Conservation (phyloP, 441 rosid species). For the California macrophylla region DNA sequence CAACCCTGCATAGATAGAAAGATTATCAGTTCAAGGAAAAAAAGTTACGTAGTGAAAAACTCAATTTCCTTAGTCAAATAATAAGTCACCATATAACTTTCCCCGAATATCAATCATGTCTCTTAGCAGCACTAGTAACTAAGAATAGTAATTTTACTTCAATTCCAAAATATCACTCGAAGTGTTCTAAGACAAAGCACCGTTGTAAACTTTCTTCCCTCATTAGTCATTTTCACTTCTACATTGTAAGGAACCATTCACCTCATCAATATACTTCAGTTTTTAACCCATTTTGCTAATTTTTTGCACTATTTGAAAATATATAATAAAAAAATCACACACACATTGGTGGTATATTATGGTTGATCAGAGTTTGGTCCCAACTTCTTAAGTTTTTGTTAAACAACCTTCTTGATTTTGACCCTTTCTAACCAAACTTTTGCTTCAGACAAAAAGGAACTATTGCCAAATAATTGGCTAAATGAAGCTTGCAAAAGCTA, state of each 20-base stretch:
- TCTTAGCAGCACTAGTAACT: not conserved
- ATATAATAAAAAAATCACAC: not conserved
- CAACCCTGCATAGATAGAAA: conserved; percentile 51
- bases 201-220: not conserved
- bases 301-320: not conserved
- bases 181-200: too few species aligned
- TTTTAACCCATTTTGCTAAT: too few species aligned
- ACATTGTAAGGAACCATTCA: not conserved
- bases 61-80: not conserved
- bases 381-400: too few species aligned
- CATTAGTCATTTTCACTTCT: too few species aligned
- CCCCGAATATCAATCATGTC: too few species aligned
- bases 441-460: too few species aligned
- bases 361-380: too few species aligned
- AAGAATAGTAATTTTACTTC: not conserved
- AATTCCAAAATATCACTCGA: too few species aligned
- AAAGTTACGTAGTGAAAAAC: not conserved
- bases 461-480: too few species aligned
- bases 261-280: not conserved
- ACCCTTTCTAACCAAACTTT: too few species aligned
- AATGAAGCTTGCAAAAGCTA: too few species aligned
- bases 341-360: not conserved
- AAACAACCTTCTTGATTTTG: too few species aligned
- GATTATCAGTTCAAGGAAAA: not conserved
- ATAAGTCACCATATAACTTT: not conserved